Percentiles rank a stretch among this genome's conserved stretches.
phyloP scores from a whole-genome alignment of 129 eudicot genomes.

The Artemisia tridentata region DNA sequence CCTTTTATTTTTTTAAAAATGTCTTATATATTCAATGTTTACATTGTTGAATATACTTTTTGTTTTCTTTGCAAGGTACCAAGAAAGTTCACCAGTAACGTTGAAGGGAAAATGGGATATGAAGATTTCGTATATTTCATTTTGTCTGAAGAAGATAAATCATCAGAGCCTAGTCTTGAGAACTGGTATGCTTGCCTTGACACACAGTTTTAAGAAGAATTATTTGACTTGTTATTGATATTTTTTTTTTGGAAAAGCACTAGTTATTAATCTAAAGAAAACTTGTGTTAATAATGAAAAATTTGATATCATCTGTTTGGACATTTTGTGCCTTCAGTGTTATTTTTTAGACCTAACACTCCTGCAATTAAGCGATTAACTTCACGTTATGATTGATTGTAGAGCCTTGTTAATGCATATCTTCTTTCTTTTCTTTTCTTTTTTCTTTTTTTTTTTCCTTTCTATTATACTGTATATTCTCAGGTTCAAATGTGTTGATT shows the following conservation, averaged over 20 bases:
- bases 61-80: slow-evolving; percentile 22
- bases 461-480: not conserved
- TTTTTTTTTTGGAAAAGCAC: too few relatives aligned
- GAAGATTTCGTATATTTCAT: slow-evolving; percentile 33
- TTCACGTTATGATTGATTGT: too few relatives aligned
- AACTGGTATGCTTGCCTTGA: slow-evolving; percentile 16
- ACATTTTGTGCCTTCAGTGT: too few relatives aligned
- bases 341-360: too few relatives aligned
- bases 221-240: too few relatives aligned
- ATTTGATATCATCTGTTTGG: too few relatives aligned
- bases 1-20: not conserved
- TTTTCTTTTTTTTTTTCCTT: too few relatives aligned
- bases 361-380: too few relatives aligned
- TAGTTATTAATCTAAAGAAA: too few relatives aligned
- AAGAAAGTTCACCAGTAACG: slow-evolving; percentile 25
- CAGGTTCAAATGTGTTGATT: slow-evolving; percentile 98
- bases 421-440: not conserved
- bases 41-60: not conserved
- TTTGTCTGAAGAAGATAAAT: slow-evolving; percentile 30
- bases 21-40: not conserved
- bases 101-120: slow-evolving; percentile 33
- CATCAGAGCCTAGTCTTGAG: slow-evolving; percentile 32
- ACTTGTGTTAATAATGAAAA: too few relatives aligned
- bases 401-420: too few relatives aligned
- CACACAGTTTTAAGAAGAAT: too few relatives aligned